phyloP scores from a whole-genome alignment of 108 stramenopile genomes.

The Cyclotella sp. region DNA sequence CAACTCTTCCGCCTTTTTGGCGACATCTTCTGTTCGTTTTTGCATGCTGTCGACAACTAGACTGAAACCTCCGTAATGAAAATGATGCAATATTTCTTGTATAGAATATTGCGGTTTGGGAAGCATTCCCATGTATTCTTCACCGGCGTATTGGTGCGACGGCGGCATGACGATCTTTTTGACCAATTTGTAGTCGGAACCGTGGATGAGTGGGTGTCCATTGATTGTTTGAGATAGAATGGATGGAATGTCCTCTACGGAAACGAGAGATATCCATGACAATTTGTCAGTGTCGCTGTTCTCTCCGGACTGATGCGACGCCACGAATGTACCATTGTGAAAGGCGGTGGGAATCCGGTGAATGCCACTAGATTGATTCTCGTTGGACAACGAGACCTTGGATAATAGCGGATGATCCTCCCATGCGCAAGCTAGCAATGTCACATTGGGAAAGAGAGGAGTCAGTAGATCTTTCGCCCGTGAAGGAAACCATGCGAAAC shows the following conservation, averaged over 20 bases:
- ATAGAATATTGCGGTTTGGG: conserved; percentile 23
- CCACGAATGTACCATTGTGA: conserved; percentile 15
- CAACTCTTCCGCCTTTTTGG: conserved; percentile 3
- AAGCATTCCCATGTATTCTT: conserved; percentile 42
- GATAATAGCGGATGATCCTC: conserved; percentile 27
- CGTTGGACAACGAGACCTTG: neutral
- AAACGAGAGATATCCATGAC: neutral
- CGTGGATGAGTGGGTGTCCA: conserved; percentile 14
- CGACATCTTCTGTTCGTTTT: conserved; percentile 13
- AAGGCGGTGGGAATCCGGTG: conserved; percentile 20
- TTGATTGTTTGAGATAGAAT: conserved; percentile 17
- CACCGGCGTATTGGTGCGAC: conserved; percentile 12
- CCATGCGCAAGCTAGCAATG: conserved; percentile 11
- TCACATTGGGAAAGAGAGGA: conserved; percentile 19
- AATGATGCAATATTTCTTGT: conserved; percentile 24
- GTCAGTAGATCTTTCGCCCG: neutral
- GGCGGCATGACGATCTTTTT: conserved; percentile 30
- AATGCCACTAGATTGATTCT: too few relatives aligned
- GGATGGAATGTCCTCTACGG: conserved; percentile 23
- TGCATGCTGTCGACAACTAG: conserved; percentile 38
- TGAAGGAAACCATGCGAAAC: conserved; percentile 3
- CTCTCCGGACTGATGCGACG: neutral
- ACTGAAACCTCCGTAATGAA: conserved; percentile 41
- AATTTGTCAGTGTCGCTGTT: too few relatives aligned
- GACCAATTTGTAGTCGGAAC: conserved; percentile 36